Evolutionary conservation across 345 rosid species (phyloP).

Genomic region (Arabidopsis suecica): DNA sequence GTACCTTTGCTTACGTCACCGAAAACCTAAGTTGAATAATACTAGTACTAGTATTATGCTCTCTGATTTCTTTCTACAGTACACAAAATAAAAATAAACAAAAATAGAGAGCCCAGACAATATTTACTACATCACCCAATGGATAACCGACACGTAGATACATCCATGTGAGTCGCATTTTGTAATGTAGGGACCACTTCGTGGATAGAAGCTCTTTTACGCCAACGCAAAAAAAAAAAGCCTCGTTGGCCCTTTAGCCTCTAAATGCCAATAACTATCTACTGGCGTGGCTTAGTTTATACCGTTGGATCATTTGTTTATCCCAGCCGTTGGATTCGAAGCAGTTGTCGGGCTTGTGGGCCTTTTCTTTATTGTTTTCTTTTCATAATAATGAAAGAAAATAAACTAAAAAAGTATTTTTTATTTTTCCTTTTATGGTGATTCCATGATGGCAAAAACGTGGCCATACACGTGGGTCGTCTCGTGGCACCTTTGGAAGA

Average conservation of each 20-base stretch:
- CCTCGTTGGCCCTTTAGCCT: conserved; percentile 31
- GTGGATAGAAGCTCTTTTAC: conserved; percentile 45
- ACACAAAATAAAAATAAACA: not conserved
- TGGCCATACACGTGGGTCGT: conserved; percentile 48
- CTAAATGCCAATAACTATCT: conserved; percentile 33
- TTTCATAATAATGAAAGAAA: not conserved
- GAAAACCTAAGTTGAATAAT: not conserved
- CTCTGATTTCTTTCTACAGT: not conserved
- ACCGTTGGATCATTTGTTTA: conserved; percentile 35
- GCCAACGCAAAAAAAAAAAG: conserved; percentile 42
- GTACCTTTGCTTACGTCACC: conserved; percentile 20
- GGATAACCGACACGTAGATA: conserved; percentile 5
- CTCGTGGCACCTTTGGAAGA: conserved; percentile 42
- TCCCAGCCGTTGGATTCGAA: conserved; percentile 48
- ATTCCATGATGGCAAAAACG: conserved; percentile 46
- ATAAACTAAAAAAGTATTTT: not conserved
- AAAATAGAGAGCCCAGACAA: conserved; percentile 16
- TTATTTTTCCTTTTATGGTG: not conserved
- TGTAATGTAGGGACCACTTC: conserved; percentile 38
- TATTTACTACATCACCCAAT: not conserved
- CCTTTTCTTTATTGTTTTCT: conserved; percentile 1
- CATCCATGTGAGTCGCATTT: conserved; percentile 43
- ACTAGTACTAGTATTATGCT: conserved; percentile 8
- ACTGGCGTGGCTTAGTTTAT: conserved; percentile 25
- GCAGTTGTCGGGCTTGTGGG: conserved; percentile 30